Evolutionary conservation across 192 early-diverging fungal species (phyloP), one percentile per base, ranked within the genome.

Genomic region (Dissophora globulifera): DNA sequence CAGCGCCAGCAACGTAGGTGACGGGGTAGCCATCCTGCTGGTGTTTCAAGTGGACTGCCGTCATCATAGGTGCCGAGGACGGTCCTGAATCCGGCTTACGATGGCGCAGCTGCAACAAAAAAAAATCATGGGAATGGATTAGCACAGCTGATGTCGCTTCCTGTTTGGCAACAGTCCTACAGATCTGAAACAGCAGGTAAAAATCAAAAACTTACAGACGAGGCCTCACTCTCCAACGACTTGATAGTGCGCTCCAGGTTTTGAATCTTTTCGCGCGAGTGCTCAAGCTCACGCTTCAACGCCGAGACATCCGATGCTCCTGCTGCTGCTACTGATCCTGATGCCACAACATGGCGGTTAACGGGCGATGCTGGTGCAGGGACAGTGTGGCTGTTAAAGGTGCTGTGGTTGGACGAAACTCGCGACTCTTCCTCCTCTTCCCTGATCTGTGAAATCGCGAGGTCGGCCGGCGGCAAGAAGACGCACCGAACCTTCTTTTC

Each of bases 401-500:
- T 51, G 41, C 55, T 55, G 20, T 53, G 62, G 32, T 61, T 43
- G 33, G 66, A 55, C 2, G 75, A 52, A 23, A 50, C 25, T 54
- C 42, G 48, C 61, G 55, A 52, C 25, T 58, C 32, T 1, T 69
- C 79, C 51, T 69, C 68, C 29, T 63, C n/a, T n/a, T n/a, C 58
- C 56, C 40, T 67, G 58, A 63, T 57, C 57, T 58, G 63, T 20
- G 46, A 47, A 38, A 58, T 53, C 29, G 59, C 51, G 32, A 62
- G 64, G 30, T 60, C 68, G 32, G 22, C n/a, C 25, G 81, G 49
- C 13, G 82, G 72, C 17, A 87, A 75, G 58, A 83, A 87, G 15
- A 83, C 82, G 51, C 90, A 91, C 45, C 86, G 83, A 53, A 93
- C 82, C 71, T 91, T 93, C 50, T 87, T 87, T 69, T 93, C 88